Conservation (phyloP, 345 rosid species). For the Populus simonii region DNA sequence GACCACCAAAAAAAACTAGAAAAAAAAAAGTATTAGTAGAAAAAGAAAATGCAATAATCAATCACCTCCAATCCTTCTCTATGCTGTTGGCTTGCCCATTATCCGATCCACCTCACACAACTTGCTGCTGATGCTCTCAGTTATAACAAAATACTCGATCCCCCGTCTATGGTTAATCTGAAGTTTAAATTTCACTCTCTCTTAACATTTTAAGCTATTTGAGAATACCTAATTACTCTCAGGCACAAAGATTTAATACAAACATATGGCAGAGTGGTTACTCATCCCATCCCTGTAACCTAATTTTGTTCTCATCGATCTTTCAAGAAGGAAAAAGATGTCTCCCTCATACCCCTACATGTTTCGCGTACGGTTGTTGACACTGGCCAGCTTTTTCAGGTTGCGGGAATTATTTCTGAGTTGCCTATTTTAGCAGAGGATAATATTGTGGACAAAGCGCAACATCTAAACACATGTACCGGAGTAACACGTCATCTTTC, state of each 20-base stretch:
- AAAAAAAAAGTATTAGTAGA: neutral
- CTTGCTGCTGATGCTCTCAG: neutral
- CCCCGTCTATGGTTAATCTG: neutral
- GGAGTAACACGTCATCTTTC: too few relatives aligned
- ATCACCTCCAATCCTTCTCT: neutral
- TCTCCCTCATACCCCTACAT: neutral
- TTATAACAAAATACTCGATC: neutral
- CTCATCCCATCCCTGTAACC: constrained; percentile 29
- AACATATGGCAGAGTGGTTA: constrained; percentile 22
- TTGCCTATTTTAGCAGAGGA: neutral
- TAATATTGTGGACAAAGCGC: neutral
- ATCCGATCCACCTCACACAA: constrained; percentile 1
- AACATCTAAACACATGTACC: neutral
- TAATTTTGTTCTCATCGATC: constrained; percentile 21
- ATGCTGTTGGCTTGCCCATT: neutral
- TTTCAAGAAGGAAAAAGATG: neutral
- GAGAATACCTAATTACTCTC: constrained; percentile 1
- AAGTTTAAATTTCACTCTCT: constrained; percentile 18
- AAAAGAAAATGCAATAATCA: constrained; percentile 1
- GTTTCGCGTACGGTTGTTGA: neutral
- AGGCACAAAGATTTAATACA: constrained; percentile 1
- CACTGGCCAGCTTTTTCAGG: neutral
- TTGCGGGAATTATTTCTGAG: neutral
- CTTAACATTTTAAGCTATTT: constrained; percentile 18
- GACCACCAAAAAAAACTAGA: constrained; percentile 10